A percentile compares a stretch with the other conserved stretches of the same genome.
Evolutionary conservation across 2,329 filamentous ascomycete genomes (phyloP).

Genomic region (Pseudogymnoascus pannorum): DNA sequence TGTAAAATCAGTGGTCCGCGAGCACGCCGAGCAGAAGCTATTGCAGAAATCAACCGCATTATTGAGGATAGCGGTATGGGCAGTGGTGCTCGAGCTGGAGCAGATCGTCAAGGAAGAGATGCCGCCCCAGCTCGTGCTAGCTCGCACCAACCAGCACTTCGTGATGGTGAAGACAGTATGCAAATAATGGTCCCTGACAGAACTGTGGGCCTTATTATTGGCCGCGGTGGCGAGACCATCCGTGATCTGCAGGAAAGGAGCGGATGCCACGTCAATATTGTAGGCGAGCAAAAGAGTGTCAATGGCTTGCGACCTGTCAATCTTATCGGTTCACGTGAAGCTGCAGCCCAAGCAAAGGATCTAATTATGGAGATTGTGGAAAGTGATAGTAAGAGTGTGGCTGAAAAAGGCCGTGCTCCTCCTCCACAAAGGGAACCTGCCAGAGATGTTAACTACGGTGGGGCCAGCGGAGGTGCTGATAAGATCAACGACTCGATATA

Average conservation of each 20-base stretch:
- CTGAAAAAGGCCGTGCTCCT: conserved; percentile 28
- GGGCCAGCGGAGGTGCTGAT: conserved; percentile 40
- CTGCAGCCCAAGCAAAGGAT: conserved; percentile 72
- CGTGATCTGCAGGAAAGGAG: conserved; percentile 85
- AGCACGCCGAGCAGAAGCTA: conserved; percentile 67
- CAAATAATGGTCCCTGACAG: conserved; percentile 94
- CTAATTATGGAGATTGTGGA: conserved; percentile 91
- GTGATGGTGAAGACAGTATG: conserved; percentile 76
- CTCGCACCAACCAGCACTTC: conserved; percentile 43
- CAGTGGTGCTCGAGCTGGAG: conserved; percentile 39
- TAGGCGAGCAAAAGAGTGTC: conserved; percentile 85
- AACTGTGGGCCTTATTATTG: conserved; percentile 87
- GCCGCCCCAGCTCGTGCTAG: conserved; percentile 23
- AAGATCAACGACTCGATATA: conserved; percentile 78
- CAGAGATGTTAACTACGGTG: conserved; percentile 36
- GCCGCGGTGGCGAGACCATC: conserved; percentile 88
- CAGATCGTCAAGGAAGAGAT: conserved; percentile 31
- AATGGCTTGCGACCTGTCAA: conserved; percentile 87
- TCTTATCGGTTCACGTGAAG: conserved; percentile 70
- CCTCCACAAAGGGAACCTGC: conserved; percentile 38
- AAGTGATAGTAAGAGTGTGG: conserved; percentile 61
- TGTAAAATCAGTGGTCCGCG: conserved; percentile 78
- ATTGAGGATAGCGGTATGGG: conserved; percentile 75
- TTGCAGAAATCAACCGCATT: conserved; percentile 76
- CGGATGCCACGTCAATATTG: conserved; percentile 93